Evolutionary conservation across 2,329 filamentous ascomycete genomes (phyloP).

Genomic region (Pseudofabraea citricarpa): DNA sequence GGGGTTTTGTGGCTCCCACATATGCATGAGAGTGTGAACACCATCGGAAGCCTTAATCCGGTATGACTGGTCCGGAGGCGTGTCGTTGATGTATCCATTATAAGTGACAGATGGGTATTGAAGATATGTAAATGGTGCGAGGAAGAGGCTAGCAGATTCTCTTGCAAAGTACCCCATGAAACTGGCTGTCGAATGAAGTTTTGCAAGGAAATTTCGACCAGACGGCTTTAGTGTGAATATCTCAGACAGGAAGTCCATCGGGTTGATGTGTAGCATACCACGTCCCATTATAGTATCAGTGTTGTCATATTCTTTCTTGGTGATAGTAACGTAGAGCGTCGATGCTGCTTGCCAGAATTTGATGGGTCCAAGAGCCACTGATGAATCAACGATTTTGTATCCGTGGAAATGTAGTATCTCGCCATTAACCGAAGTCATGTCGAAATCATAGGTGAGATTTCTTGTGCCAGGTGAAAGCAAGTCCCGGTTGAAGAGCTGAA

Average conservation of each 20-base stretch:
- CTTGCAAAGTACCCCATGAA: slow-evolving; percentile 53
- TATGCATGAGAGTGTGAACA: slow-evolving; percentile 46
- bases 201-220: slow-evolving; percentile 40
- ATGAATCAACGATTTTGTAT: slow-evolving; percentile 57
- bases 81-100: slow-evolving; percentile 49
- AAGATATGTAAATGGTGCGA: slow-evolving; percentile 50
- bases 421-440: slow-evolving; percentile 50
- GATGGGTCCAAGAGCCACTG: slow-evolving; percentile 48
- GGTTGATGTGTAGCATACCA: slow-evolving; percentile 53
- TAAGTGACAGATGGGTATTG: slow-evolving; percentile 47
- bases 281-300: slow-evolving; percentile 45
- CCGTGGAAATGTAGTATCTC: slow-evolving; percentile 53
- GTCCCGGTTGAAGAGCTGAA: slow-evolving; percentile 52
- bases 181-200: slow-evolving; percentile 38
- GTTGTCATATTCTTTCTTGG: slow-evolving; percentile 26
- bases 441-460: slow-evolving; percentile 58
- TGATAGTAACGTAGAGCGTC: slow-evolving; percentile 58
- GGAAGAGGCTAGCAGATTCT: slow-evolving; percentile 47
- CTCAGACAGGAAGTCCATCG: slow-evolving; percentile 49
- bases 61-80: slow-evolving; percentile 36
- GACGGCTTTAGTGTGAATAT: slow-evolving; percentile 48
- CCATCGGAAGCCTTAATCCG: slow-evolving; percentile 47
- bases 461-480: slow-evolving; percentile 49
- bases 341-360: slow-evolving; percentile 59
- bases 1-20: slow-evolving; percentile 46